These are phyloP conservation scores for Cyberlindnera amylophila DNA, from an alignment of 805 yeast genomes.

Conservation along the genomic window DNA sequence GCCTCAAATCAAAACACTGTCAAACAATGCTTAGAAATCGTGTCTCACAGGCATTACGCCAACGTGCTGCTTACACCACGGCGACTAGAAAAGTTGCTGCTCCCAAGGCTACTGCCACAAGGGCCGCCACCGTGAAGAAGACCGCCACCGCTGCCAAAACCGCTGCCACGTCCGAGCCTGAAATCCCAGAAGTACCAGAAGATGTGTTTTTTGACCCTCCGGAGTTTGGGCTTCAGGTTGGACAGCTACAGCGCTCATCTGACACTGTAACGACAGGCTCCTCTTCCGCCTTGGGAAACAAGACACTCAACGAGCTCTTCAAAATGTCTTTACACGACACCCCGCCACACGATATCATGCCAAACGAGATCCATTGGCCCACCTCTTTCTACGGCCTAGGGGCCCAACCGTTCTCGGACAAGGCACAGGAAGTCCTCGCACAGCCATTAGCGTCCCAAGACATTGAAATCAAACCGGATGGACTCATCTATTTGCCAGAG, in stretches of 20 bases:
- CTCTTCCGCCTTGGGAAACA: constrained; percentile 14
- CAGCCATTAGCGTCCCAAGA: constrained; percentile 65
- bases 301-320: constrained; percentile 18
- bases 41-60: background rate
- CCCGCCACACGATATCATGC: constrained; percentile 15
- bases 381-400: constrained; percentile 87
- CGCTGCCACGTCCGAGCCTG: background rate
- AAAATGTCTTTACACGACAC: constrained; percentile 21
- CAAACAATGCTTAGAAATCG: background rate
- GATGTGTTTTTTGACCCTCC: constrained; percentile 20
- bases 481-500: constrained; percentile 86
- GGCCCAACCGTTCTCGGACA: constrained; percentile 62
- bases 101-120: constrained; percentile 1
- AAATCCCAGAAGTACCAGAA: constrained; percentile 4
- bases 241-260: constrained; percentile 18
- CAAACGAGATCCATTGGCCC: constrained; percentile 62
- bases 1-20: no score
- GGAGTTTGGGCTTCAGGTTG: constrained; percentile 23
- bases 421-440: constrained; percentile 55
- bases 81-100: constrained; percentile 1
- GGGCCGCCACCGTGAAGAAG: constrained; percentile 4
- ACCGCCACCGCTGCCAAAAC: constrained; percentile 1
- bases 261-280: background rate
- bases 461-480: constrained; percentile 94
- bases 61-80: constrained; percentile 1